These are phyloP conservation scores for Trametes hirsuta DNA, from an alignment of 1,284 basidiomycete species.

Conservation along the genomic window DNA sequence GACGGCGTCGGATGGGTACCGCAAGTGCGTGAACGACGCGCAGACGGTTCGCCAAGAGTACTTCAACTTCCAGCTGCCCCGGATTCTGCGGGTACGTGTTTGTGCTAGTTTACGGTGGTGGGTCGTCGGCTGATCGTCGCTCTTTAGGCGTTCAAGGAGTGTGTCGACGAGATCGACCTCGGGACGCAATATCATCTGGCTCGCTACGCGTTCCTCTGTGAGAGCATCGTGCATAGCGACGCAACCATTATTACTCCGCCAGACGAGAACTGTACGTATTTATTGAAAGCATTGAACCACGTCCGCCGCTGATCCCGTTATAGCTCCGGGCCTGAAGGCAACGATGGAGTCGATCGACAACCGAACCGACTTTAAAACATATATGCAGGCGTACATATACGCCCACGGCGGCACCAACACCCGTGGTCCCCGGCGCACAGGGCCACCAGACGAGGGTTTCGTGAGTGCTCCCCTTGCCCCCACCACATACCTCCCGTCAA, in stretches of 20 bases:
- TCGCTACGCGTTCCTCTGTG: constrained; percentile 93
- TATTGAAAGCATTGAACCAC: background rate
- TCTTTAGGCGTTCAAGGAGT: constrained; percentile 88
- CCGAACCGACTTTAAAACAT: constrained; percentile 91
- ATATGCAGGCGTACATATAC: constrained; percentile 95
- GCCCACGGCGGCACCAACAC: constrained; percentile 68
- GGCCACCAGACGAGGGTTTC: constrained; percentile 85
- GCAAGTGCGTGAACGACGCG: constrained; percentile 90
- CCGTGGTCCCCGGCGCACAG: constrained; percentile 79
- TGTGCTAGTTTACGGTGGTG: background rate
- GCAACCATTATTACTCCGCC: constrained; percentile 82
- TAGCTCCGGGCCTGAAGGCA: constrained; percentile 82
- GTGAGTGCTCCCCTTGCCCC: constrained; percentile 48
- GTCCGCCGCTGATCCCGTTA: constrained; percentile 1
- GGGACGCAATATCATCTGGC: constrained; percentile 97
- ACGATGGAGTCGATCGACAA: constrained; percentile 94
- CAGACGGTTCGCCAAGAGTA: constrained; percentile 94
- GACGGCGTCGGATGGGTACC: constrained; percentile 84
- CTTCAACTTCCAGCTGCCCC: constrained; percentile 95
- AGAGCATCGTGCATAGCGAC: constrained; percentile 88
- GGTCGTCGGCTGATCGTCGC: background rate
- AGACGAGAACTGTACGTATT: constrained; percentile 49
- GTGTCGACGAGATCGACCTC: constrained; percentile 94
- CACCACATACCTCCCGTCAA: background rate
- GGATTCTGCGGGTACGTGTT: constrained; percentile 82